Evolutionary conservation across 1,284 basidiomycete species (phyloP), one percentile per base, ranked within the genome.

Genomic region (Trichosporon sp.): DNA sequence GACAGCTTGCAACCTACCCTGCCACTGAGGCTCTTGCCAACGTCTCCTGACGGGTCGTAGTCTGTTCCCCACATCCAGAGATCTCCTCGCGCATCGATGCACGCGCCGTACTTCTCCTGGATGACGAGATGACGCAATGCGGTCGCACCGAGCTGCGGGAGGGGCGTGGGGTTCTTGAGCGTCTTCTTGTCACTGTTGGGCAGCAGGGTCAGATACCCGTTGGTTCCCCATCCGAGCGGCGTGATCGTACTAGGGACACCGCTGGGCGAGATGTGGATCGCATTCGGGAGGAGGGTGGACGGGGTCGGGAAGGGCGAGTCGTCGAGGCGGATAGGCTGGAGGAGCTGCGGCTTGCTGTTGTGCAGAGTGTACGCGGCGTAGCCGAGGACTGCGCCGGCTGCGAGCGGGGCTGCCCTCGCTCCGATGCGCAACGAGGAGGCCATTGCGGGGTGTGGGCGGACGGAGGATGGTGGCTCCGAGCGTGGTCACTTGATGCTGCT

Each of bases 51-150:
- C 4, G 73, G 73, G 70, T 81, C 79, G 65, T 81, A 91, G 1
- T 87, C 88, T 60, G 86, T 85, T 0, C 92, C 92, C 93, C 93
- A 95, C 77, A 94, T 92, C 81, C 93, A 92, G 1, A 93, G 88
- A 76, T 98, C 92, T 27, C 95, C 95, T 53, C 87, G 86, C 2
- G 89, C 90, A 79, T 95, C 92, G n/a, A 94, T 88, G 71, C 90
- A 92, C 3, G 91, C 92, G 1, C 89, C 92, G 74, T 93, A 91
- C 58, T 85, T 86, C 74, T 89, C 87, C 56, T 92, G 89, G 21
- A 95, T 82, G 6, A 87, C 88, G 32, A 95, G 79, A 80, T 95
- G 92, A 21, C 92, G 87, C 29, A 95, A 84, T 1, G 92, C 77
- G 85, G 83, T 81, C n/a, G 76, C 63, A 12, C 80, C 76, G 34